A percentile compares a stretch with the other conserved stretches of the same genome.
phyloP scores from a whole-genome alignment of 108 stramenopile species.

The Asterionellopsis glacialis region DNA sequence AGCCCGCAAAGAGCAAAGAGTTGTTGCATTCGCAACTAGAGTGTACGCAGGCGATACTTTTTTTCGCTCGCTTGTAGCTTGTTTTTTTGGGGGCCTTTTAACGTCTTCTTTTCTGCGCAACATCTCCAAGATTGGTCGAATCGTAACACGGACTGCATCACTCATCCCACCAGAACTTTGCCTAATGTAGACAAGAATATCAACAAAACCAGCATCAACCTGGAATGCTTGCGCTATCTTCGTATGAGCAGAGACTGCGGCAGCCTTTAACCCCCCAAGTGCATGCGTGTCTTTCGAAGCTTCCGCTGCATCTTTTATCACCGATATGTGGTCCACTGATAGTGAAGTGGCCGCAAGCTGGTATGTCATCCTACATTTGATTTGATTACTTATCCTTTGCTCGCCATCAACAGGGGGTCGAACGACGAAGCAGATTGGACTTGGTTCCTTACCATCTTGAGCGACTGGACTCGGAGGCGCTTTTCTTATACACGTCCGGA shows the following conservation, averaged over 20 bases:
- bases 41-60: too few relatives aligned
- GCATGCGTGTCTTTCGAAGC: neutral
- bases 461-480: neutral
- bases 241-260: neutral
- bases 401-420: constrained; percentile 37
- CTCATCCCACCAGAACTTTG: constrained; percentile 45
- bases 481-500: constrained; percentile 24
- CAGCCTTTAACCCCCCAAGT: neutral
- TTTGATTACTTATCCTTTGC: constrained; percentile 45
- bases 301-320: neutral
- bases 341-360: constrained; percentile 26
- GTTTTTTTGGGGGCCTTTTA: neutral
- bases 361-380: constrained; percentile 26
- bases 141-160: constrained; percentile 33
- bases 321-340: neutral
- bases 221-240: constrained; percentile 35
- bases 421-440: constrained; percentile 21
- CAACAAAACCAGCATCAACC: constrained; percentile 38
- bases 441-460: neutral
- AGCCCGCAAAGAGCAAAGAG: constrained; percentile 26
- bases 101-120: neutral
- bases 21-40: constrained; percentile 15
- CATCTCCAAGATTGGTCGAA: constrained; percentile 34
- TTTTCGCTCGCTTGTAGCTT: neutral
- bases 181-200: constrained; percentile 45